Evolutionary conservation across 1,139 yeast genomes (phyloP), one percentile per base, ranked within the genome.

Genomic region (Pichia sp.): DNA sequence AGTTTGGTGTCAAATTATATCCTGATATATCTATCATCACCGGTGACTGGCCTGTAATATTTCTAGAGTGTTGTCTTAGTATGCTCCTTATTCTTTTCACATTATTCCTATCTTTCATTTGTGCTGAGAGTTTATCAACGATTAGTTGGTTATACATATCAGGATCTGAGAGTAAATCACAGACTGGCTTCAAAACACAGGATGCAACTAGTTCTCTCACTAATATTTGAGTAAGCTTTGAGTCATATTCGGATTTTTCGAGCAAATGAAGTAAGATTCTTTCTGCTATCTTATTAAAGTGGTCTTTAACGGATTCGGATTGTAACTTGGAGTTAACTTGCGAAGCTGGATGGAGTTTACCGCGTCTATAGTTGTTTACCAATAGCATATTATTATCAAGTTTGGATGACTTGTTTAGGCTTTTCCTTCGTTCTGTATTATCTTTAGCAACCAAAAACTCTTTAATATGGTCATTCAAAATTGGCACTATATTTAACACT

Each of bases 141-240:
- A 86, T 69, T 39, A 71, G 56, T 42, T 76, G 71, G 56, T 88
- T 89, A 74, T 82, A 82, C 47, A 78, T 83, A 56, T 86, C 95
- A 1, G 91, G 76, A 43, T 84, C 91, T 0, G 82, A 66, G 1
- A 83, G 53, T 66, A 81, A 71, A 19, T 66, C 60, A 22, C 84
- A 54, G 0, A 81, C 56, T 0, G 84, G 83, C n/a, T 59, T 57
- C 5, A 79, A 41, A 0, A 79, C 71, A 38, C 74, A 71, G 28
- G 78, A 67, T 0, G 86, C 62, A 4, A 85, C 45, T 6, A 89
- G 67, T 53, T 89, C 96, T 17, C 79, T 67, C 0, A 81, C 56
- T 15, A 89, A 62, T 0, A 71, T 58, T 0, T 53, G 45, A 0
- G 75, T 79, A 4, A 79, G 64, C 0, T 67, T 67, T 14, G 83